Conservation (phyloP, 139 green algal species). For the Chara braunii region DNA sequence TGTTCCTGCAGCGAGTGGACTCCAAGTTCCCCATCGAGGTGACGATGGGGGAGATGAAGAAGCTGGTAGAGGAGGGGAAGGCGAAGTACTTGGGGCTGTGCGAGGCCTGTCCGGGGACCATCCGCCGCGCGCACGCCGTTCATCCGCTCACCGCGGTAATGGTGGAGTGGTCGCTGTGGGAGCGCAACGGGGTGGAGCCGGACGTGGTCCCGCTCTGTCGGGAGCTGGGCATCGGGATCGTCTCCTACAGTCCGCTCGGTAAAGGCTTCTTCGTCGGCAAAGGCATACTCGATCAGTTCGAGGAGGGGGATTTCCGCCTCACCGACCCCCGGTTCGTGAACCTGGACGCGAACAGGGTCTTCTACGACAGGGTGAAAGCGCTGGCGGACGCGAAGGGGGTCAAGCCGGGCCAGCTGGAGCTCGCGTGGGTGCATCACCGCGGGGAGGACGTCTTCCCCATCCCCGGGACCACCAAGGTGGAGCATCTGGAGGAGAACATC, state of each 20-base stretch:
- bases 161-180: conserved; percentile 63
- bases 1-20: conserved; percentile 47
- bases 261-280: conserved; percentile 55
- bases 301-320: conserved; percentile 5
- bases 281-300: conserved; percentile 4
- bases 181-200: conserved; percentile 50
- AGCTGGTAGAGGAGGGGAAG: conserved; percentile 61
- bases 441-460: conserved; percentile 66
- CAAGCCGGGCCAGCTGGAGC: conserved; percentile 60
- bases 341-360: conserved; percentile 52
- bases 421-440: conserved; percentile 63
- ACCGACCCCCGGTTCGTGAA: too few relatives aligned
- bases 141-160: conserved; percentile 60
- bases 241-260: conserved; percentile 62
- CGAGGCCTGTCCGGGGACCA: conserved; percentile 51
- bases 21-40: conserved; percentile 51
- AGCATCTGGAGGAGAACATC: conserved; percentile 30
- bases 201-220: conserved; percentile 53
- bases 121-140: conserved; percentile 53
- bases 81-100: conserved; percentile 61
- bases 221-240: conserved; percentile 63
- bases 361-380: conserved; percentile 52
- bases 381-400: conserved; percentile 54
- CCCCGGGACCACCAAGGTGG: conserved; percentile 33
- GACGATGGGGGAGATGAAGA: conserved; percentile 43